phyloP scores from a whole-genome alignment of 2,329 filamentous ascomycete genomes.

The Colletotrichum filicis region DNA sequence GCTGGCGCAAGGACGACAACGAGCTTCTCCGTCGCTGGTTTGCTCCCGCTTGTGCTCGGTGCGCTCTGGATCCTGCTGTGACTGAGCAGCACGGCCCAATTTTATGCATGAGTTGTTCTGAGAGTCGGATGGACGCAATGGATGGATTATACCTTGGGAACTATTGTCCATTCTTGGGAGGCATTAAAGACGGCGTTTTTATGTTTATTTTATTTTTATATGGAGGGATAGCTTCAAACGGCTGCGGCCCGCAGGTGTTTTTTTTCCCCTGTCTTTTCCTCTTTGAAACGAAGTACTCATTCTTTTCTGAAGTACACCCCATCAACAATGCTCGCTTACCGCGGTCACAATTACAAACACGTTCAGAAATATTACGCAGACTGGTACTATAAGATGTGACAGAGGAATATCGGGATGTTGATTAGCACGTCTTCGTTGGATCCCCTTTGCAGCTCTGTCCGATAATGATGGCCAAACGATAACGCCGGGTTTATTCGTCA shows the following conservation, averaged over 20 bases:
- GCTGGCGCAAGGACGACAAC: slow-evolving; percentile 37
- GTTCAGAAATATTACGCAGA: too few species aligned
- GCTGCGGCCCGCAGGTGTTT: too few species aligned
- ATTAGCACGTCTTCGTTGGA: too few species aligned
- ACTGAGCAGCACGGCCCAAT: not conserved
- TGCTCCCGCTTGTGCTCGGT: slow-evolving; percentile 52
- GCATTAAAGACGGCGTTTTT: slow-evolving; percentile 34
- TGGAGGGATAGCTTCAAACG: not conserved
- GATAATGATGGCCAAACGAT: too few species aligned
- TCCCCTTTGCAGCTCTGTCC: too few species aligned
- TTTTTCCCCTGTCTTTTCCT: not conserved
- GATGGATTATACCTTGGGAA: slow-evolving; percentile 29
- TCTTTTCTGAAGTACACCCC: too few species aligned
- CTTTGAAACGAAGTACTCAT: too few species aligned
- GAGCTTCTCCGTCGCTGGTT: slow-evolving; percentile 45
- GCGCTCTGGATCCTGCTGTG: slow-evolving; percentile 53
- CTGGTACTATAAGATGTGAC: too few species aligned
- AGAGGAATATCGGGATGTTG: too few species aligned
- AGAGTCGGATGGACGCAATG: not conserved
- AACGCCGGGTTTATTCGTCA: too few species aligned
- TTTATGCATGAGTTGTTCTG: not conserved
- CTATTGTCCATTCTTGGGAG: slow-evolving; percentile 26
- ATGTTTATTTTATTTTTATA: not conserved
- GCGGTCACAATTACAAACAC: too few species aligned
- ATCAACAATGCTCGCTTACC: too few species aligned